Evolutionary conservation across 2,329 filamentous ascomycete species (phyloP).

Genomic region (Aspergillus proliferans): DNA sequence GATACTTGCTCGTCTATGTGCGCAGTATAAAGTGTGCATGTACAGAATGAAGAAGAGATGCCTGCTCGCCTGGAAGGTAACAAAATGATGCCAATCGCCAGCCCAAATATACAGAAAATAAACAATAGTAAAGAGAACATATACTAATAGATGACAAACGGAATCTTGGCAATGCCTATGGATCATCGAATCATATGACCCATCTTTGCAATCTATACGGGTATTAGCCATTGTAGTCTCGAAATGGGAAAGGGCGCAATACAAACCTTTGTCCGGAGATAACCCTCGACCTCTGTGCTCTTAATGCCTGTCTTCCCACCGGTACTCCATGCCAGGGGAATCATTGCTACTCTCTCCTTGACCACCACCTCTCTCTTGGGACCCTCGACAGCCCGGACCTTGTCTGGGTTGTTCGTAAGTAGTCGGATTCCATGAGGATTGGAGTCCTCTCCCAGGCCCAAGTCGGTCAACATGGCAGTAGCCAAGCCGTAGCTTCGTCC

Average conservation of each 20-base stretch:
- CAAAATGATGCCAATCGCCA: background rate
- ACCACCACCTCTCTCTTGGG: constrained; percentile 83
- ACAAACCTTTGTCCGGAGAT: constrained; percentile 86
- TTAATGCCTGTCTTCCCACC: constrained; percentile 72
- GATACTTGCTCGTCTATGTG: constrained; percentile 1
- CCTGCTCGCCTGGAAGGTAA: background rate
- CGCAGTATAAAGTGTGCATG: background rate
- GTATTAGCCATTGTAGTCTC: background rate
- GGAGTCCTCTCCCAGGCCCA: constrained; percentile 62
- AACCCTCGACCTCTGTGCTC: constrained; percentile 85
- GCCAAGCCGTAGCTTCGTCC: constrained; percentile 93
- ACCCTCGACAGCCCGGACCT: constrained; percentile 89
- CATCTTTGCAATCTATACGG: constrained; percentile 72
- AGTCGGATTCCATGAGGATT: constrained; percentile 61
- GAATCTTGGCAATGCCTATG: too few relatives aligned
- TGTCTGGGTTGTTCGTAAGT: constrained; percentile 95
- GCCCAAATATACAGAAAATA: background rate
- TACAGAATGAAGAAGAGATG: constrained; percentile 1
- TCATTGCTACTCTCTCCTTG: constrained; percentile 87
- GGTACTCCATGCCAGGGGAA: constrained; percentile 83
- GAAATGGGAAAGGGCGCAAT: constrained; percentile 1
- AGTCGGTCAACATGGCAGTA: constrained; percentile 84
- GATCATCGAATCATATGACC: constrained; percentile 60
- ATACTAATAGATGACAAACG: background rate
- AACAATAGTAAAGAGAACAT: background rate